Base-by-base conservation (phyloP, 768 basidiomycete genomes). In the Mycena venus region DNA sequence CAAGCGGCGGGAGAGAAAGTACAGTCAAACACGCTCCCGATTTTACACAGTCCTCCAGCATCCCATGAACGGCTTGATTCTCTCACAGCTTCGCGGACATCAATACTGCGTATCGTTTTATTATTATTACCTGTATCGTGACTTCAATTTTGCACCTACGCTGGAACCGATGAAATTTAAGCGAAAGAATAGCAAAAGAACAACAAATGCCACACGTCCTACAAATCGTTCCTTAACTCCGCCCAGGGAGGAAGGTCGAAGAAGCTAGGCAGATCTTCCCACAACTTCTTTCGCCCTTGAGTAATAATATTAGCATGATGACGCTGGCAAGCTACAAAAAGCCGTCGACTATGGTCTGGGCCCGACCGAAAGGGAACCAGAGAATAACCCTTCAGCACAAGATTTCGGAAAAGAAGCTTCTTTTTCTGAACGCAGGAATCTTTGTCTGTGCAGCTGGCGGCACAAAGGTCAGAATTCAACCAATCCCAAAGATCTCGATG, bases 201-300 rank as follows among this genome's bases (percentile, higher is more conserved):
- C n/a, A n/a, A n/a, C n/a, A n/a, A n/a, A n/a, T n/a, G n/a, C n/a
- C n/a, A n/a, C n/a, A n/a, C n/a, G n/a, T n/a, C n/a, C 40, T 71
- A 71, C 11, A 71, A 6, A 42, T 71, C 62, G 27, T 71, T 64
- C 44, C 64, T 44, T 42, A 71, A 58, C 40, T 71, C 70, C 29
- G 32, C 21, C 62, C 62, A 71, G 0, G 62, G 70, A 29, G 70
- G 53, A 31, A 64, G 70, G 7, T 23, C 62, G 17, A 71, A 71
- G 38, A 55, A 71, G 15, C 11, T 47, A 4, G 70, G 62, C 2
- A 64, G 62, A 9, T 47, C 40, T 2, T 56, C 70, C 70, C 70
- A 71, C 17, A 71, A n/a, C 12, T 71, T 31, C 55, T 58, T 64
- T 21, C 70, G 51, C 1, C 31, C 70, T 1, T 58, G 5, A 11